A percentile compares a stretch with the other conserved stretches of the same genome.
These are phyloP conservation scores for Zasmidium angulare DNA, from an alignment of 2,329 filamentous ascomycete genomes.

Conservation along the genomic window DNA sequence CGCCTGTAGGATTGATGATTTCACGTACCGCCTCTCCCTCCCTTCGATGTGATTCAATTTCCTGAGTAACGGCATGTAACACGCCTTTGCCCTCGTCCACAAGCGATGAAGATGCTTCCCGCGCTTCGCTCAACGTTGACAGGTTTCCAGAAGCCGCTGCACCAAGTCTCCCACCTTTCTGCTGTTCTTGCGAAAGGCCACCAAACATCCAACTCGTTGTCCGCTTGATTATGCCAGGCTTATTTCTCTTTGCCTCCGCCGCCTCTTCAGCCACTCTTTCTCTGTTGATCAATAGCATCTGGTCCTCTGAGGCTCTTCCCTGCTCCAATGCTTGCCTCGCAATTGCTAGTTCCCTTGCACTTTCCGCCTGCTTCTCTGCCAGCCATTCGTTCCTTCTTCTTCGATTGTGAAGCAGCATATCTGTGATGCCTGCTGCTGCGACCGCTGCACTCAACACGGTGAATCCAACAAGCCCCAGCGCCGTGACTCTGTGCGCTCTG, in stretches of 20 bases:
- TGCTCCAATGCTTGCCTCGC: constrained; percentile 44
- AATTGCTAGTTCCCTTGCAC: constrained; percentile 42
- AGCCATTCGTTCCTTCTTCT: constrained; percentile 63
- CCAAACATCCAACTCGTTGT: constrained; percentile 35
- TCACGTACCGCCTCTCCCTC: constrained; percentile 30
- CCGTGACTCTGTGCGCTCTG: constrained; percentile 59
- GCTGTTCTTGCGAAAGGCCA: constrained; percentile 37
- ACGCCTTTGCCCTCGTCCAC: constrained; percentile 29
- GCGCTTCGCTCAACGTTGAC: constrained; percentile 12
- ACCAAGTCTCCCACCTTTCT: constrained; percentile 38
- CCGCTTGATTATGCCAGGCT: constrained; percentile 38
- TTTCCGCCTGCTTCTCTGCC: constrained; percentile 50
- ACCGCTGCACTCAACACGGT: constrained; percentile 62
- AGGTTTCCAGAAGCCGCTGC: constrained; percentile 19
- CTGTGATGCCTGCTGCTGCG: constrained; percentile 63
- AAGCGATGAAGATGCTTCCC: constrained; percentile 9
- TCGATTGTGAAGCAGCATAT: constrained; percentile 68
- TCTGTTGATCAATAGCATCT: constrained; percentile 52
- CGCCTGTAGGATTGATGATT: constrained; percentile 35
- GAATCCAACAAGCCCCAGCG: constrained; percentile 60
- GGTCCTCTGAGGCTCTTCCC: constrained; percentile 51
- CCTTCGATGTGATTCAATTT: constrained; percentile 28
- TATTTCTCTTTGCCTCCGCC: constrained; percentile 42
- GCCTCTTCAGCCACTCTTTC: constrained; percentile 65
- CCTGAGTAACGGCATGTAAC: constrained; percentile 36